phyloP scores from a whole-genome alignment of 78 protist genomes.

The Dictyostelium firmibasis region DNA sequence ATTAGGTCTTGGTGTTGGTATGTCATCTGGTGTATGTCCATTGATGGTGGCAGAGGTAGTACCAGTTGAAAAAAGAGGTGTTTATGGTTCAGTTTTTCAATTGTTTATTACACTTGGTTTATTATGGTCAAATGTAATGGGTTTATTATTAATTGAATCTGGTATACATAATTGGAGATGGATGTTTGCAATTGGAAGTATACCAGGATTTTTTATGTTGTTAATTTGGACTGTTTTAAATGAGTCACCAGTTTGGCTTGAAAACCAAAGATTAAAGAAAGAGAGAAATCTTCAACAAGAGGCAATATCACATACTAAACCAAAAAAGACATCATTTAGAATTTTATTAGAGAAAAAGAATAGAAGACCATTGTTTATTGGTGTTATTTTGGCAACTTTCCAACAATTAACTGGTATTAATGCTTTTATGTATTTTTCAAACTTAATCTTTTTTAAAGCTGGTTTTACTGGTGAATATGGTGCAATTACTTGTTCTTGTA shows the following conservation, averaged over 20 bases:
- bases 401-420: constrained; percentile 71
- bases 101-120: constrained; percentile 59
- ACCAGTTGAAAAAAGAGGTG: constrained; percentile 65
- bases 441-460: constrained; percentile 19
- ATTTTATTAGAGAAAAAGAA: not conserved
- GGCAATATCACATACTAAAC: not conserved
- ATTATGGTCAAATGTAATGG: constrained; percentile 44
- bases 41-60: constrained; percentile 61
- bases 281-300: not conserved
- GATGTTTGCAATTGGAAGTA: constrained; percentile 70
- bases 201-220: constrained; percentile 42
- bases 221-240: constrained; percentile 25
- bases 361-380: constrained; percentile 50
- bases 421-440: constrained; percentile 71
- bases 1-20: constrained; percentile 66
- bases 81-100: constrained; percentile 53
- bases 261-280: not conserved
- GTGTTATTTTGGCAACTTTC: constrained; percentile 12
- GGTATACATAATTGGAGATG: constrained; percentile 58
- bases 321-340: not conserved
- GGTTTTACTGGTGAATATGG: constrained; percentile 49
- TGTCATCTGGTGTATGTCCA: constrained; percentile 56
- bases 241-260: constrained; percentile 52
- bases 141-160: constrained; percentile 39
- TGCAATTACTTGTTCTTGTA: constrained; percentile 33